phyloP scores from a whole-genome alignment of 2,329 filamentous ascomycete species.

The Alternaria triticimaculans region DNA sequence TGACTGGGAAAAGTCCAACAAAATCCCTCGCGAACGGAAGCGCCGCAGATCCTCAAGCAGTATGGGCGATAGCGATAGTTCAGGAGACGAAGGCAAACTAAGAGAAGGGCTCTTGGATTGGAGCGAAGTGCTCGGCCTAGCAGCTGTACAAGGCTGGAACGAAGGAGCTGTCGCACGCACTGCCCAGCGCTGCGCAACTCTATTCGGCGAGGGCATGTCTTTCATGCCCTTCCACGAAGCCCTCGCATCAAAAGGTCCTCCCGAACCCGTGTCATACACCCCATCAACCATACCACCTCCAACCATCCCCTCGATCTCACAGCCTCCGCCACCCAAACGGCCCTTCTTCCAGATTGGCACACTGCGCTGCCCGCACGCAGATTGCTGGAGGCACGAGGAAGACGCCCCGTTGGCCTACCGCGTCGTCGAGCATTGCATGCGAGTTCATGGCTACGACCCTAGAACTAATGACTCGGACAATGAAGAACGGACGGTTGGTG shows the following conservation, averaged over 20 bases:
- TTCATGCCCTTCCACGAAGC: conserved; percentile 63
- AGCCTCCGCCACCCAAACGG: conserved; percentile 17
- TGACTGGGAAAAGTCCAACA: conserved; percentile 4
- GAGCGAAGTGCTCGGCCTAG: conserved; percentile 83
- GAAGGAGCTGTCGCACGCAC: conserved; percentile 71
- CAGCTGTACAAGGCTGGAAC: conserved; percentile 73
- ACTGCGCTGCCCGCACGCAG: conserved; percentile 41
- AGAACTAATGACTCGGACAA: conserved; percentile 54
- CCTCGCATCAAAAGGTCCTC: conserved; percentile 22
- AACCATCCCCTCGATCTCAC: neutral
- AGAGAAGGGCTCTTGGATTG: conserved; percentile 64
- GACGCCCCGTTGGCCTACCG: conserved; percentile 36
- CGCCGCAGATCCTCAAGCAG: conserved; percentile 22
- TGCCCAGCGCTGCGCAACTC: conserved; percentile 72
- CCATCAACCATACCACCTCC: conserved; percentile 37
- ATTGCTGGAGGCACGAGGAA: conserved; percentile 36
- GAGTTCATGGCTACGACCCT: conserved; percentile 54
- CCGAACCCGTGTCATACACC: conserved; percentile 45
- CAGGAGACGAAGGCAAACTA: conserved; percentile 15
- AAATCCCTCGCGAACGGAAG: conserved; percentile 6
- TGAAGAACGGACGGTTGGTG: conserved; percentile 59
- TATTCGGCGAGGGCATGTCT: conserved; percentile 77
- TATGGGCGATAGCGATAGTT: conserved; percentile 11
- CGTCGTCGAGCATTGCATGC: conserved; percentile 54
- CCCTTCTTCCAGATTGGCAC: conserved; percentile 38